Conservation (phyloP, 257 asterid species). For the Eustoma russellianum region DNA sequence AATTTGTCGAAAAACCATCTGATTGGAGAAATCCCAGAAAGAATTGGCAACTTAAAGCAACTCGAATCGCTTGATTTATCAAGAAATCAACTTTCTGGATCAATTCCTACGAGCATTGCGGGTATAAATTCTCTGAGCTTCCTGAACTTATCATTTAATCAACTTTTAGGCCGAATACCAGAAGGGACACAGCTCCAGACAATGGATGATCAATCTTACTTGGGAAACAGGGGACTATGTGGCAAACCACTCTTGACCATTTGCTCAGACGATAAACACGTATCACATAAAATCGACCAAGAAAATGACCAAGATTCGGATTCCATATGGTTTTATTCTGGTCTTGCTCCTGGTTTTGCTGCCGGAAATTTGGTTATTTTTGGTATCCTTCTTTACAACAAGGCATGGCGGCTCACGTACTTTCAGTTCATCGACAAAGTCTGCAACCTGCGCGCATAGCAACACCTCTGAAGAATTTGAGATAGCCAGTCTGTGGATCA, state of each 20-base stretch:
- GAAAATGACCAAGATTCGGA: not conserved
- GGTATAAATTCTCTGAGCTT: constrained; percentile 18
- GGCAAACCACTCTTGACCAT: not conserved
- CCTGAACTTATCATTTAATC: constrained; percentile 25
- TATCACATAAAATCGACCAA: not conserved
- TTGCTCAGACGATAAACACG: not conserved
- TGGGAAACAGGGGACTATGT: constrained; percentile 5
- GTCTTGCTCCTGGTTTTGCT: constrained; percentile 11
- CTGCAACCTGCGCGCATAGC: not conserved
- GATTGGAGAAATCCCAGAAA: constrained; percentile 22
- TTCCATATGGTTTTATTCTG: constrained; percentile 2
- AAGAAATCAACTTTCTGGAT: constrained; percentile 17
- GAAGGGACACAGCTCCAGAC: constrained; percentile 24
- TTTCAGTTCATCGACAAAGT: constrained; percentile 3
- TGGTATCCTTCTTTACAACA: constrained; percentile 4
- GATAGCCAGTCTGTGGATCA: too few species aligned
- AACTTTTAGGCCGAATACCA: constrained; percentile 22
- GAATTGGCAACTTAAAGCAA: constrained; percentile 13
- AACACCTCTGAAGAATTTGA: too few species aligned
- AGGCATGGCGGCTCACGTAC: constrained; percentile 9
- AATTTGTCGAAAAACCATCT: constrained; percentile 19
- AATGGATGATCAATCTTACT: constrained; percentile 2
- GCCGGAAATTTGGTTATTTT: constrained; percentile 16
- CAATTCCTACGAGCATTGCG: constrained; percentile 18
- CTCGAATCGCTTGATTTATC: constrained; percentile 33